Evolutionary conservation across 108 stramenopile species (phyloP), one percentile per base, ranked within the genome.

Genomic region (Fistulifera pelliculosa): DNA sequence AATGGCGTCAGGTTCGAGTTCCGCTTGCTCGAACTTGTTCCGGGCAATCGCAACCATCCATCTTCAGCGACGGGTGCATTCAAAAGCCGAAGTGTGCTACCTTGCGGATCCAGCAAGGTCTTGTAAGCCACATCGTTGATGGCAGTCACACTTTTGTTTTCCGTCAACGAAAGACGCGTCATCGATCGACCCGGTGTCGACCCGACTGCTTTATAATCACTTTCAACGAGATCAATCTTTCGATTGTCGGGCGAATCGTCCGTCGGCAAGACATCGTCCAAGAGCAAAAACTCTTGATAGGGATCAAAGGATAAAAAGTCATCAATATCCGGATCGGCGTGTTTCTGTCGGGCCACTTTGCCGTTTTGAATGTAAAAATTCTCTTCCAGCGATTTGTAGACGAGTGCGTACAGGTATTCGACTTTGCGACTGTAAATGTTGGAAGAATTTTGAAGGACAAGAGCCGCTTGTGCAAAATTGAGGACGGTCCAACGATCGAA

Each of bases 391-490:
- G 85, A 76, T 49, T 80, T 73, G 58, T 83, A 81, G 22, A 94
- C 94, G 13, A 96, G 80, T 18, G 71, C 58, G 70, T 99, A 80
- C 21, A 97, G 71, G 61, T 94, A 93, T 49, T 99, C 96, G 14
- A 97, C 96, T 61, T 99, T 99, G 25, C 88, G 85, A 60, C 77
- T 75, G 76, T 99, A 97, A 18, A 83, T 83, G 40, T 66, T 49
- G 0, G 74, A 80, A 5, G 87, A 83, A 35, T 82, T 93, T 54
- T 99, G 94, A 18, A 99, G 74, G 50, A 97, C 80, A 11, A 97
- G 55, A 15, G 98, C 98, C 2, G 98, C 98, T 43, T 90, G 80
- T 15, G 96, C 90, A 71, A 99, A 99, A 49, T 95, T 92, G 85
- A 79, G 45, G 60, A 62, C 21, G 51, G 47, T 68, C 39, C 62